phyloP scores from a whole-genome alignment of 2,329 filamentous ascomycete species.

The Fusarium pseudograminearum region DNA sequence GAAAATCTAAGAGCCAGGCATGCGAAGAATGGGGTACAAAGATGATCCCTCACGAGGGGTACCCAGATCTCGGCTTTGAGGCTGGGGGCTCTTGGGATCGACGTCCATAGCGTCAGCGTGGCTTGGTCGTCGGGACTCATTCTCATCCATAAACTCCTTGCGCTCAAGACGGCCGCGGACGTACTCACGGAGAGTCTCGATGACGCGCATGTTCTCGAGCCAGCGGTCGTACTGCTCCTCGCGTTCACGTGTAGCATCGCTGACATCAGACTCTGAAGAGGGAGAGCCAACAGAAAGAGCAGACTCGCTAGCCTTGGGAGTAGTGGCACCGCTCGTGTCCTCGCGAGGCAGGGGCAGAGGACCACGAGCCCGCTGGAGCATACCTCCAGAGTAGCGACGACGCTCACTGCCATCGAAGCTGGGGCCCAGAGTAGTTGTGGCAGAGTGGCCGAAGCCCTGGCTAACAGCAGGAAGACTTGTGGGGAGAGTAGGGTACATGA shows the following conservation, averaged over 20 bases:
- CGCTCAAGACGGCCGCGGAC: slow-evolving; percentile 68
- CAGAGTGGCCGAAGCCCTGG: slow-evolving; percentile 76
- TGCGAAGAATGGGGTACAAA: slow-evolving; percentile 57
- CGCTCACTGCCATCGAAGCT: slow-evolving; percentile 73
- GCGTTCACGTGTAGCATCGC: slow-evolving; percentile 65
- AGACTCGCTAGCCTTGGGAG: slow-evolving; percentile 59
- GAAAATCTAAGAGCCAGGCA: slow-evolving; percentile 51
- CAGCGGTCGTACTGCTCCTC: slow-evolving; percentile 74
- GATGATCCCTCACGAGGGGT: slow-evolving; percentile 50
- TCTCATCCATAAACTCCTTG: slow-evolving; percentile 62
- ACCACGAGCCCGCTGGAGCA: slow-evolving; percentile 70
- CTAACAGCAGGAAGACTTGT: slow-evolving; percentile 70
- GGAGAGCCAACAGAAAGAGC: slow-evolving; percentile 65
- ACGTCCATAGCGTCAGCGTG: slow-evolving; percentile 55
- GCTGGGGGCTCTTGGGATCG: slow-evolving; percentile 51
- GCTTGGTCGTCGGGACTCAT: slow-evolving; percentile 27
- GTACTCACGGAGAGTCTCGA: slow-evolving; percentile 71
- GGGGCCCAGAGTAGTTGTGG: slow-evolving; percentile 77
- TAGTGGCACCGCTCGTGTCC: slow-evolving; percentile 56
- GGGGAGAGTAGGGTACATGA: slow-evolving; percentile 79
- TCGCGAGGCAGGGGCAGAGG: slow-evolving; percentile 56
- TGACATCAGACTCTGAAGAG: slow-evolving; percentile 65
- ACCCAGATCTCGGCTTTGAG: slow-evolving; percentile 43
- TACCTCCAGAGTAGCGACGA: slow-evolving; percentile 73
- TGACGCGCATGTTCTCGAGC: slow-evolving; percentile 74